Base-by-base conservation (phyloP, 345 rosid species). In the Raphanus sativus region DNA sequence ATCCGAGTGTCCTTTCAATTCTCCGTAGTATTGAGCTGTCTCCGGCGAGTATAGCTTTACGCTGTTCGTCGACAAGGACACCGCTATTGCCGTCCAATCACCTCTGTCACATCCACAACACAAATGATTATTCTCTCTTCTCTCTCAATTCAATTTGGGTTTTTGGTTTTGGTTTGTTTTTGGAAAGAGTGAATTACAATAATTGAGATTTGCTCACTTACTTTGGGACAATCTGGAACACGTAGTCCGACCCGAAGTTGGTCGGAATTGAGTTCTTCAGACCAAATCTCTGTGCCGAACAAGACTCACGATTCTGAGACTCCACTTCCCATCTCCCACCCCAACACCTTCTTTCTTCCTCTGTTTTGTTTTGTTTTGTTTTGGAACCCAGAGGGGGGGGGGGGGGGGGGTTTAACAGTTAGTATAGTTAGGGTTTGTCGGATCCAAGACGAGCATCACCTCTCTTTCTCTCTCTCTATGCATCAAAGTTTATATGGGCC, bases 61-160 rank as follows among this genome's bases (percentile, higher is more conserved):
- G 1, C 81, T 50, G 71, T 92, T 89, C 6, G 87, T 89, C 16
- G 99, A 95, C 77, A 95, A 75, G 28, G 99, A 95, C 29, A 91
- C 98, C 67, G 91, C 99, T 87, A 95, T 87, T 73, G 91, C 85
- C 13, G 93, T 58, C 93, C 97, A 91, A 82, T 94, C 97, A 71
- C 84, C 71, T 84, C 98, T 92, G 73, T 73, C 70, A 64, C 0
- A 25, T 11, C 21, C 21, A 21, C 21, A 1, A 21, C 6, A 6
- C 70, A 32, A 8, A 52, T 56, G 68, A 28, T 65, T 21, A 21
- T 21, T 21, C 21, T 21, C 21, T 38, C 30, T 42, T 75, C 67
- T n/a, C n/a, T n/a, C n/a, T 21, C 21, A 21, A 21, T 21, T 21
- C 21, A 21, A 21, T 21, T 21, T 21, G 59, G 12, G n/a, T n/a